phyloP scores from a whole-genome alignment of 192 early-diverging fungal genomes.

The Backusella psychrophila region DNA sequence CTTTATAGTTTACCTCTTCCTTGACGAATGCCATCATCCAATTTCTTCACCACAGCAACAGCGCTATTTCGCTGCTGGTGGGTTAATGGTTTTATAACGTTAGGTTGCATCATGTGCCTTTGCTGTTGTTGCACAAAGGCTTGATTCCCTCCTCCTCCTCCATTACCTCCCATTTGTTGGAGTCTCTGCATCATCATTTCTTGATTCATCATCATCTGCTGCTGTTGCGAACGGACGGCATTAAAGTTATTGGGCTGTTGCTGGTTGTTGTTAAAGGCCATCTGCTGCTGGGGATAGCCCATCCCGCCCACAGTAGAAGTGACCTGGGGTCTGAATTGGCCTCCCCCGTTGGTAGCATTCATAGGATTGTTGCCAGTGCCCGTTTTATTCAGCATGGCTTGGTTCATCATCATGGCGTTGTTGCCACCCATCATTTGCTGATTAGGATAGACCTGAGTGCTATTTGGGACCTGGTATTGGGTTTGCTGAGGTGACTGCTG shows the following conservation, averaged over 20 bases:
- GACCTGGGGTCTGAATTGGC: not conserved
- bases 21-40: constrained; percentile 38
- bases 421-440: not conserved
- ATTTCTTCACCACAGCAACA: constrained; percentile 31
- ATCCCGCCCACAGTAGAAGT: not conserved
- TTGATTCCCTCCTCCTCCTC: constrained; percentile 17
- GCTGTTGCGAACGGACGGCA: not conserved
- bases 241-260: not conserved
- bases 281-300: not conserved
- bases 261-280: not conserved
- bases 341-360: not conserved
- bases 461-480: not conserved
- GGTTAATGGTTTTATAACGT: not conserved
- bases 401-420: not conserved
- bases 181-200: constrained; percentile 1
- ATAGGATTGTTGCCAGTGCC: not conserved
- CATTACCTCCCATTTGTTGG: constrained; percentile 11
- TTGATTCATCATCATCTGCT: constrained; percentile 2
- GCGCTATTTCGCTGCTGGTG: constrained; percentile 31
- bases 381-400: not conserved
- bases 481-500: not conserved
- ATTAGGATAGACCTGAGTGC: not conserved
- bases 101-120: constrained; percentile 7
- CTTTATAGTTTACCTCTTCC: constrained; percentile 32
- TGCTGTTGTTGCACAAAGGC: constrained; percentile 18